phyloP scores from a whole-genome alignment of 179 eudicot species.

The Beta lomatogona region DNA sequence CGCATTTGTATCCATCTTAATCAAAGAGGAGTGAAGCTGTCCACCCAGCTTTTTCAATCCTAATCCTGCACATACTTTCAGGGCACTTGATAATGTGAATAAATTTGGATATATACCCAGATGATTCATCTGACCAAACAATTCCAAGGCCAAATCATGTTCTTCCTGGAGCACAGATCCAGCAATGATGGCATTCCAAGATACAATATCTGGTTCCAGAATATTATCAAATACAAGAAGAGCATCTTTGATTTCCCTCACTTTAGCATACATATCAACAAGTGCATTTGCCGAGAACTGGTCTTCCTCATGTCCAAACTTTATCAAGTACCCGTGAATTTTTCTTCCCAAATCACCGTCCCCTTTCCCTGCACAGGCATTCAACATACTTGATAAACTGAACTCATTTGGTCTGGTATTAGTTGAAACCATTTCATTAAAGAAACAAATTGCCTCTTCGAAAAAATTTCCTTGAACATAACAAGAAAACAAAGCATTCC shows the following conservation, averaged over 20 bases:
- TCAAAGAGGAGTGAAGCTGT: conserved; percentile 63
- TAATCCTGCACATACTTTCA: conserved; percentile 77
- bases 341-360: conserved; percentile 56
- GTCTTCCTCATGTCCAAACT: conserved; percentile 70
- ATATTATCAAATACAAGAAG: conserved; percentile 51
- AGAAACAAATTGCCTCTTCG: conserved; percentile 61
- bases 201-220: conserved; percentile 66
- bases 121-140: conserved; percentile 54
- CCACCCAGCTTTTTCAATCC: conserved; percentile 49
- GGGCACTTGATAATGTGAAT: conserved; percentile 79
- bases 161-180: conserved; percentile 72
- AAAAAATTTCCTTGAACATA: conserved; percentile 58
- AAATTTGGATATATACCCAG: conserved; percentile 59
- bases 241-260: conserved; percentile 50
- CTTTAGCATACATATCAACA: conserved; percentile 87
- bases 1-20: conserved; percentile 51
- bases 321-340: conserved; percentile 66
- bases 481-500: conserved; percentile 83
- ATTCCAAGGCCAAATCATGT: conserved; percentile 55
- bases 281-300: conserved; percentile 80
- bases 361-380: conserved; percentile 67
- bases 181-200: conserved; percentile 88
- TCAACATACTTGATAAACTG: conserved; percentile 73
- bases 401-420: conserved; percentile 68
- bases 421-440: conserved; percentile 69